phyloP scores from a whole-genome alignment of 768 basidiomycete genomes.

The Filobasidium floriforme region DNA sequence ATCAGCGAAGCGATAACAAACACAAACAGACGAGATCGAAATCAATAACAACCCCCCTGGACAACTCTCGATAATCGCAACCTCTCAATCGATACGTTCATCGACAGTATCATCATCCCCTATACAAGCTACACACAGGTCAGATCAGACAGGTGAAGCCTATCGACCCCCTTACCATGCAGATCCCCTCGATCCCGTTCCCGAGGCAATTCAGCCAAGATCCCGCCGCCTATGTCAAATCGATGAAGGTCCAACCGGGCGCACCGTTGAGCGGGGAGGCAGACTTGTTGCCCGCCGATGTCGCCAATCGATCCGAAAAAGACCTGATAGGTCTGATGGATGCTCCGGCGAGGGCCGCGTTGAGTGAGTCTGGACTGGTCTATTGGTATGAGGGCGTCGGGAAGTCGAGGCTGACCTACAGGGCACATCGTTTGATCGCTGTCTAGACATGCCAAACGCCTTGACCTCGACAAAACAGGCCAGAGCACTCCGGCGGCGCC shows the following conservation, averaged over 20 bases:
- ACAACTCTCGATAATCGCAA: too few species aligned
- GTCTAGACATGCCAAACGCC: slow-evolving; percentile 35
- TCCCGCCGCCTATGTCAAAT: slow-evolving; percentile 8
- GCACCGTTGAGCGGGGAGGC: slow-evolving; percentile 18
- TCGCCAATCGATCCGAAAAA: slow-evolving; percentile 18
- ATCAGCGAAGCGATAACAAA: too few species aligned
- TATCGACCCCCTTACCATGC: not conserved
- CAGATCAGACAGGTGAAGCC: not conserved
- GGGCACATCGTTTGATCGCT: too few species aligned
- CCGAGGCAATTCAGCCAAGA: not conserved
- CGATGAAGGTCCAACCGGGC: slow-evolving; percentile 7
- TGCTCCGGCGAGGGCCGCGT: slow-evolving; percentile 42
- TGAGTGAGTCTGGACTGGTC: slow-evolving; percentile 23
- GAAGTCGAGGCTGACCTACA: not conserved
- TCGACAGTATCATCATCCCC: too few species aligned
- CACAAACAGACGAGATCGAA: too few species aligned
- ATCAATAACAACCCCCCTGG: too few species aligned
- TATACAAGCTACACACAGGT: too few species aligned
- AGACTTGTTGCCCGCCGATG: slow-evolving; percentile 15
- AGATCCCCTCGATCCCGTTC: slow-evolving; percentile 9
- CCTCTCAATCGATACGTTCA: too few species aligned
- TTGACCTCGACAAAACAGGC: slow-evolving; percentile 38
- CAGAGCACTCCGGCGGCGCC: slow-evolving; percentile 31
- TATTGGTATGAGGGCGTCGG: not conserved
- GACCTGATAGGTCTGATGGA: slow-evolving; percentile 25